Conservation (phyloP, 257 asterid species). For the Rauvolfia tetraphylla region DNA sequence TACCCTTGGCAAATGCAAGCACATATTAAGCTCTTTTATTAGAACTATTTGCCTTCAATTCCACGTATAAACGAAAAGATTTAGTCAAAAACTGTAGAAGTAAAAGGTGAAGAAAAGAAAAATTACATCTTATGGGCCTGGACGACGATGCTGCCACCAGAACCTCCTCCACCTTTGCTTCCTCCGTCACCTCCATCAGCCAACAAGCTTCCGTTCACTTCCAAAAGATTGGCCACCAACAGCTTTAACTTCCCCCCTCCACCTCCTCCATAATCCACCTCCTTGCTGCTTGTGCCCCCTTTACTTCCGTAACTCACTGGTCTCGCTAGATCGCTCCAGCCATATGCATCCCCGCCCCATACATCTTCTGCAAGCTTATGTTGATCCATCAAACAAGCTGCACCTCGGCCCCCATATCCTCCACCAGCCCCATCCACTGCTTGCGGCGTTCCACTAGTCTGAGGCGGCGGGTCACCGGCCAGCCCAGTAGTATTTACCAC, state of each 20-base stretch:
- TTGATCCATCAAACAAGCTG: constrained; percentile 67
- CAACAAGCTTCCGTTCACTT: constrained; percentile 81
- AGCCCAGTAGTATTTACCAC: constrained; percentile 74
- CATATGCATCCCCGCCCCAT: constrained; percentile 97
- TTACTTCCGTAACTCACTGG: constrained; percentile 92
- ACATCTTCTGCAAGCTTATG: constrained; percentile 81
- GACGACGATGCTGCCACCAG: constrained; percentile 94
- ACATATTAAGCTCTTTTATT: neutral
- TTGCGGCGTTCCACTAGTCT: constrained; percentile 95
- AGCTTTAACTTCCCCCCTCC: constrained; percentile 88
- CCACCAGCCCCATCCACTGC: constrained; percentile 96
- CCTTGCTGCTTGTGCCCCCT: constrained; percentile 83
- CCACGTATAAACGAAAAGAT: neutral
- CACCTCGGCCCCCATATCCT: constrained; percentile 98
- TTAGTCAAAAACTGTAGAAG: neutral
- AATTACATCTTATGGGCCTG: constrained; percentile 74
- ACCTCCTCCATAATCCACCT: constrained; percentile 92
- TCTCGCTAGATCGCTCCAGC: constrained; percentile 69
- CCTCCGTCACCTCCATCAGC: constrained; percentile 96
- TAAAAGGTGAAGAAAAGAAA: constrained; percentile 25
- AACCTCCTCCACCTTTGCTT: constrained; percentile 91
- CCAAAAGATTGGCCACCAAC: constrained; percentile 45
- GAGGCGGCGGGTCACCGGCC: constrained; percentile 82
- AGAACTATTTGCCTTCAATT: neutral
- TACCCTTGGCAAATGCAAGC: neutral